Base-by-base conservation (phyloP, 768 basidiomycete genomes). In the Trametes coccinea region DNA sequence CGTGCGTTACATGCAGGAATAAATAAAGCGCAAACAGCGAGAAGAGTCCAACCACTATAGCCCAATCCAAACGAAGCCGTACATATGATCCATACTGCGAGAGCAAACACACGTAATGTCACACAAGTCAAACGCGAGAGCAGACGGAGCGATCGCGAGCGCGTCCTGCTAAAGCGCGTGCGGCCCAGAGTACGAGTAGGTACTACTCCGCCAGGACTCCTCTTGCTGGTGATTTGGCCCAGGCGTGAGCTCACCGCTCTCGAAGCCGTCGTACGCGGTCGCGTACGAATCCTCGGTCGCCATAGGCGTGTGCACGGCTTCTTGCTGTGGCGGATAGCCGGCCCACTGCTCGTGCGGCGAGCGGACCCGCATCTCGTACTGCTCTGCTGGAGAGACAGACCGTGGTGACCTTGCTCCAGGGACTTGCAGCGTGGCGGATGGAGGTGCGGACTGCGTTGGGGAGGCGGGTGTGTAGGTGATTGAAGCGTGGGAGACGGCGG, bases 331-430 rank as follows among this genome's bases (percentile, higher is more conserved):
- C 9, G 49, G 43, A 34, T 64, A 47, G n/a, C 22, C 48, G 1
- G 53, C n/a, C 62, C 58, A 64, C 30, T 58, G 64, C 11, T 66
- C 63, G 8, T 72, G 52, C 6, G 72, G 69, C 9, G 60, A 63
- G 14, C 77, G 74, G 4, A 74, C 71, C 31, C 72, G 76, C 78
- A 80, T 75, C 70, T 81, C 78, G 60, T 72, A 75, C 53, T 73
- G 63, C 54, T 77, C 75, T 0, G 71, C 53, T 8, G 48, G 53
- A 5, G 50, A 45, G 14, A 65, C 50, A 37, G 59, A 41, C 76
- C 74, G 66, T 72, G 79, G 34, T 77, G 79, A 37, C 79, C 78
- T 31, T 74, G 51, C 62, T 31, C 63, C 54, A 31, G 61, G 65
- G 61, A 61, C 49, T 55, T 64, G 62, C 7, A 64, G 62, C 47